Evolutionary conservation across 2,329 filamentous ascomycete genomes (phyloP).

Genomic region (Colletotrichum liaoningense): DNA sequence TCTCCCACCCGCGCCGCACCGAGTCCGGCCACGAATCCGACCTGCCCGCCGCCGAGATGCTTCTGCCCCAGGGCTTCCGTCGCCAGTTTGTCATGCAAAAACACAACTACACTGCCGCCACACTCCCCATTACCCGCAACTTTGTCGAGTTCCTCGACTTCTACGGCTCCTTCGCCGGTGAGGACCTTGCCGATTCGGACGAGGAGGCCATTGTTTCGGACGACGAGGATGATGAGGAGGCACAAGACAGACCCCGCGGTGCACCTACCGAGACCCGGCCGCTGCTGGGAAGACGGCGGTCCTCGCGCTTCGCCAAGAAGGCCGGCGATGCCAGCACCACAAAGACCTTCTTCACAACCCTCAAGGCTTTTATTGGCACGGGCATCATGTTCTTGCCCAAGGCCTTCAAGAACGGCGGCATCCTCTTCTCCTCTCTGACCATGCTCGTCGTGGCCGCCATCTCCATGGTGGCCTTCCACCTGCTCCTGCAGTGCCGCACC

Average conservation of each 20-base stretch:
- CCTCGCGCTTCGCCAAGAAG: conserved; percentile 53
- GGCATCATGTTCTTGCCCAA: conserved; percentile 87
- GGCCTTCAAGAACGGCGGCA: conserved; percentile 82
- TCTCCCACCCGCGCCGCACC: conserved; percentile 62
- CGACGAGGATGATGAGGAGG: conserved; percentile 55
- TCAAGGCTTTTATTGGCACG: conserved; percentile 84
- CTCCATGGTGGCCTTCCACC: conserved; percentile 77
- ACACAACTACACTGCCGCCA: conserved; percentile 38
- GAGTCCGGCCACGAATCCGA: conserved; percentile 36
- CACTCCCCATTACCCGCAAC: conserved; percentile 70
- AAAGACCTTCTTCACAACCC: conserved; percentile 81
- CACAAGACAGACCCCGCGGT: conserved; percentile 35
- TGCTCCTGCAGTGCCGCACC: conserved; percentile 75
- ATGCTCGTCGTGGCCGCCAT: conserved; percentile 73
- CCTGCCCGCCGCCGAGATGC: conserved; percentile 36
- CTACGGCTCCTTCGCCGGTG: conserved; percentile 82
- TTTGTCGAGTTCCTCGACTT: conserved; percentile 82
- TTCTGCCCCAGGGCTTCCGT: conserved; percentile 51
- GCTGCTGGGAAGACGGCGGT: conserved; percentile 67
- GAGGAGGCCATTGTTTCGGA: conserved; percentile 67
- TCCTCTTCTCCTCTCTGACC: conserved; percentile 78
- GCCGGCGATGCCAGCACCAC: conserved; percentile 73
- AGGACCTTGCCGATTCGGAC: conserved; percentile 71
- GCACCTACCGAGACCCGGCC: conserved; percentile 65
- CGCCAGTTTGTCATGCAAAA: conserved; percentile 56